These are phyloP conservation scores for Termitomyces sp. DNA, from an alignment of 768 basidiomycete genomes.

Conservation along the genomic window DNA sequence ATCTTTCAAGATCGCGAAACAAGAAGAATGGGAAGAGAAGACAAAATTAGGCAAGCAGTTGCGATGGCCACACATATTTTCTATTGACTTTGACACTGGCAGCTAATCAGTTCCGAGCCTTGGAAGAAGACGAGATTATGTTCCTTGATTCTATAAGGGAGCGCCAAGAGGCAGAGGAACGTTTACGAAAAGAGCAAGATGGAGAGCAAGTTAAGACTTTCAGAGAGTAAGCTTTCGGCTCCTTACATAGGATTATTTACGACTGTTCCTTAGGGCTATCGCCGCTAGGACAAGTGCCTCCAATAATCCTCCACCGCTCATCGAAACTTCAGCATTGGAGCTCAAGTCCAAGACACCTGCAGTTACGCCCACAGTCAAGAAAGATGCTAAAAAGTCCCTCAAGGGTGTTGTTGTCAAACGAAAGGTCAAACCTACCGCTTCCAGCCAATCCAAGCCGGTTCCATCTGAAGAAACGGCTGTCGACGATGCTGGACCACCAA, in stretches of 20 bases:
- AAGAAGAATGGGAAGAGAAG: conserved; percentile 92
- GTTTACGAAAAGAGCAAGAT: conserved; percentile 66
- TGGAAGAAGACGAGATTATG: conserved; percentile 88
- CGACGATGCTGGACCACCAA: conserved; percentile 22
- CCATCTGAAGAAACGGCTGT: conserved; percentile 2
- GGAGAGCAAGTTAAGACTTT: conserved; percentile 77
- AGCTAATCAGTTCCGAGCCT: conserved; percentile 87
- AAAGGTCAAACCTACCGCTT: conserved; percentile 42
- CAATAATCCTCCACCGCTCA: conserved; percentile 38
- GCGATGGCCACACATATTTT: not conserved
- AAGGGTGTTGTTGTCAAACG: conserved; percentile 84
- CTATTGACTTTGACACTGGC: conserved; percentile 10
- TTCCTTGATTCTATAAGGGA: conserved; percentile 82
- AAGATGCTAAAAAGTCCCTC: conserved; percentile 59
- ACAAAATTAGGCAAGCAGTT: conserved; percentile 57
- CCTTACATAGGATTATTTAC: conserved; percentile 1
- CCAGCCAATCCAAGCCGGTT: conserved; percentile 13
- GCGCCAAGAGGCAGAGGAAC: conserved; percentile 71
- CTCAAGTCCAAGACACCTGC: conserved; percentile 23
- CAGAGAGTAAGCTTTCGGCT: conserved; percentile 50
- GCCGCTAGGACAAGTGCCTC: conserved; percentile 60
- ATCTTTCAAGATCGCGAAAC: conserved; percentile 66
- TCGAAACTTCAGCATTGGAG: conserved; percentile 29
- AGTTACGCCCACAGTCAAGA: conserved; percentile 37
- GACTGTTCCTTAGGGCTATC: conserved; percentile 39